These are phyloP conservation scores for Peronospora belbahrii DNA, from an alignment of 352 stramenopile genomes.

Conservation along the genomic window DNA sequence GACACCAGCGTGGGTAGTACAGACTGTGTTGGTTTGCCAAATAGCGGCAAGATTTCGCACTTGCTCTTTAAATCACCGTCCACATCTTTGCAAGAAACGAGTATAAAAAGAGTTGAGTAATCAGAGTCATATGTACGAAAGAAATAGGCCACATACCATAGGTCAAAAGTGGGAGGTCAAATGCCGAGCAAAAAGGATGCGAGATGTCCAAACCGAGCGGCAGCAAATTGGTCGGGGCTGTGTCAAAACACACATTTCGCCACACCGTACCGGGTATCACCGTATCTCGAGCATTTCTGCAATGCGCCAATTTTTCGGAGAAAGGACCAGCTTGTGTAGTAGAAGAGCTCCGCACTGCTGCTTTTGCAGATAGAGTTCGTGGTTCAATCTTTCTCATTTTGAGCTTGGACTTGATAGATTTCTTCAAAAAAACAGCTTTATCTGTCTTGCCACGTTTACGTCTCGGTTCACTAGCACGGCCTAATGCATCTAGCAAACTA, in stretches of 20 bases:
- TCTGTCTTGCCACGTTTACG: constrained; percentile 12
- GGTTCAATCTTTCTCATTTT: constrained; percentile 16
- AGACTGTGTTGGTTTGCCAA: constrained; percentile 37
- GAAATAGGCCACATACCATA: constrained; percentile 28
- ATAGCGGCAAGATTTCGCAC: constrained; percentile 36
- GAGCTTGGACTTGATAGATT: constrained; percentile 3
- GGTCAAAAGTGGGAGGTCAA: constrained; percentile 27
- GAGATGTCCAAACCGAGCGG: constrained; percentile 7
- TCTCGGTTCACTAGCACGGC: constrained; percentile 1
- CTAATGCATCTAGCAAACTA: neutral
- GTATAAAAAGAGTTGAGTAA: neutral
- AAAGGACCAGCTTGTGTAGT: constrained; percentile 11
- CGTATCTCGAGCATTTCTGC: constrained; percentile 28
- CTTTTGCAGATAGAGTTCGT: constrained; percentile 16
- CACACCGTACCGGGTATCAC: constrained; percentile 43
- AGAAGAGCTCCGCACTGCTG: neutral
- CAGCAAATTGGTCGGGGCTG: constrained; percentile 29
- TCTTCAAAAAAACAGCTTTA: constrained; percentile 5
- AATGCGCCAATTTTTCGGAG: constrained; percentile 24
- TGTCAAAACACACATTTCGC: constrained; percentile 36
- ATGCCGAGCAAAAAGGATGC: constrained; percentile 24
- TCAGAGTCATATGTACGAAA: neutral
- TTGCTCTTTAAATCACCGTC: constrained; percentile 36
- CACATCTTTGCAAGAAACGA: constrained; percentile 29
- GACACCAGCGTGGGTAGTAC: constrained; percentile 12